Evolutionary conservation across 2,329 filamentous ascomycete species (phyloP).

Genomic region (Arthrobotrys conoides): DNA sequence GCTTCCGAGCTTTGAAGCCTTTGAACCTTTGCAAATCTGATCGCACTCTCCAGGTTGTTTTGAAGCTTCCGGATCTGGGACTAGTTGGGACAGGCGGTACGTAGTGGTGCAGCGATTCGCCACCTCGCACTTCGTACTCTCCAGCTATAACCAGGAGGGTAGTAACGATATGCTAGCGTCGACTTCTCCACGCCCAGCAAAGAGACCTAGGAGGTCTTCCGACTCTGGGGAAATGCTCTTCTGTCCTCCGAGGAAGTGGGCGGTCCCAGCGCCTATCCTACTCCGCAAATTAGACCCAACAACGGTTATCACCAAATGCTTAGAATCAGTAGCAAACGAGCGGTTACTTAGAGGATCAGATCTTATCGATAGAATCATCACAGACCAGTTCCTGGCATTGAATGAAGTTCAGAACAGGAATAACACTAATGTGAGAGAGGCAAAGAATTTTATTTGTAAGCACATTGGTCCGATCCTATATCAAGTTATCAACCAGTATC

Average conservation of each 20-base stretch:
- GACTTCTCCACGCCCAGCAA: constrained; percentile 44
- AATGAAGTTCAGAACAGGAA: constrained; percentile 51
- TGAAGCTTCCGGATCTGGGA: constrained; percentile 29
- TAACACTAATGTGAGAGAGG: constrained; percentile 46
- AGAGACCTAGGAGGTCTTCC: constrained; percentile 51
- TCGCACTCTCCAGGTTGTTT: not conserved
- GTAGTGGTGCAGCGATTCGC: constrained; percentile 12
- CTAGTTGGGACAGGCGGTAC: constrained; percentile 13
- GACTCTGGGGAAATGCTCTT: constrained; percentile 34
- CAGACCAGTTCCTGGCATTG: constrained; percentile 31
- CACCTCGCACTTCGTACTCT: not conserved
- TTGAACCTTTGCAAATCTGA: not conserved
- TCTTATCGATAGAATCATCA: constrained; percentile 49
- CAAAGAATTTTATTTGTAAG: constrained; percentile 45
- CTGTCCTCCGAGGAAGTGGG: constrained; percentile 8
- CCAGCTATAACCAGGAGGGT: not conserved
- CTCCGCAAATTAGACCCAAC: constrained; percentile 43
- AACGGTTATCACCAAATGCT: constrained; percentile 34
- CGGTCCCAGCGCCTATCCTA: constrained; percentile 33
- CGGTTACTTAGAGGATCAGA: constrained; percentile 40
- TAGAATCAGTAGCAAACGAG: constrained; percentile 49
- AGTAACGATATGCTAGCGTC: constrained; percentile 32
- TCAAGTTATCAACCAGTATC: constrained; percentile 35
- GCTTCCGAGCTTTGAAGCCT: constrained; percentile 8
- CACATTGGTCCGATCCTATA: constrained; percentile 54